These are phyloP conservation scores for Aspergillus sp. DNA, from an alignment of 2,329 filamentous ascomycete species.

Conservation along the genomic window DNA sequence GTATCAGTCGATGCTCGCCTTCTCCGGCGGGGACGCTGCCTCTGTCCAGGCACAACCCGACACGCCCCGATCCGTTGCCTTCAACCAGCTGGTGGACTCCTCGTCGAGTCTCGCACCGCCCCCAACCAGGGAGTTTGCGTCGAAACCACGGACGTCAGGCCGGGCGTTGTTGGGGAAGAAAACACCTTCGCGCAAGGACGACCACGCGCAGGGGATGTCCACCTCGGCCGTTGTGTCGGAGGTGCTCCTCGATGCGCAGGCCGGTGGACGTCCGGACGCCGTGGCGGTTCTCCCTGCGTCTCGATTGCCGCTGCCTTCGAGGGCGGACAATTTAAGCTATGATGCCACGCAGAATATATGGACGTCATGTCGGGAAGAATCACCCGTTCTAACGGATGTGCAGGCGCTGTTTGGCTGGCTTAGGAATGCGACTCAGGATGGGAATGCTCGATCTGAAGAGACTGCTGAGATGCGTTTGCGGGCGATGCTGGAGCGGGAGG, in stretches of 20 bases:
- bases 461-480: slow-evolving; percentile 37
- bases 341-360: neutral
- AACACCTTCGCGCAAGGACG: slow-evolving; percentile 7
- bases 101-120: slow-evolving; percentile 1
- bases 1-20: slow-evolving; percentile 15
- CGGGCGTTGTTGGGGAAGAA: slow-evolving; percentile 29
- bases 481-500: slow-evolving; percentile 32
- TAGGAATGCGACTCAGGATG: slow-evolving; percentile 22
- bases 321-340: neutral
- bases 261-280: slow-evolving; percentile 15
- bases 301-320: neutral
- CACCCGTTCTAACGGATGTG: slow-evolving; percentile 25
- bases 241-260: slow-evolving; percentile 36
- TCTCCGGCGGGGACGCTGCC: slow-evolving; percentile 16
- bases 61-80: slow-evolving; percentile 9
- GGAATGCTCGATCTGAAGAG: neutral
- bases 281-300: neutral
- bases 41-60: slow-evolving; percentile 13
- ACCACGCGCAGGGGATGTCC: slow-evolving; percentile 21
- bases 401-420: slow-evolving; percentile 37
- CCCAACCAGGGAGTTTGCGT: slow-evolving; percentile 27
- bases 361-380: neutral
- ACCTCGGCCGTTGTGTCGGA: slow-evolving; percentile 41
- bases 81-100: slow-evolving; percentile 1
- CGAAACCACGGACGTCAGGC: slow-evolving; percentile 24